phyloP scores from a whole-genome alignment of 768 basidiomycete genomes.

The Lentinula guzmanii region DNA sequence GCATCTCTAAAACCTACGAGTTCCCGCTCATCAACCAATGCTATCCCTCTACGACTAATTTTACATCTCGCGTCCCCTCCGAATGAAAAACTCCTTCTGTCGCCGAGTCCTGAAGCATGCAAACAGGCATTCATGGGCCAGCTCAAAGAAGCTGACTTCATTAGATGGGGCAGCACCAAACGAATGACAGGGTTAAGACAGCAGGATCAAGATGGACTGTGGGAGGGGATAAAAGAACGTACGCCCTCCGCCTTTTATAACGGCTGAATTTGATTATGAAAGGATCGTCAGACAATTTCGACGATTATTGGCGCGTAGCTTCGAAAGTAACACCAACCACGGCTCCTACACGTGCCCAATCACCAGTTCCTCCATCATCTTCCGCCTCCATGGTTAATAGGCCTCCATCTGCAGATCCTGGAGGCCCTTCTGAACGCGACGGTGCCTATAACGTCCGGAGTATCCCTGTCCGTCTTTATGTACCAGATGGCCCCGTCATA shows the following conservation, averaged over 20 bases:
- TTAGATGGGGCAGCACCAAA: conserved; percentile 94
- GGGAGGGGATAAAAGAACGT: conserved; percentile 97
- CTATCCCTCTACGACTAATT: conserved; percentile 67
- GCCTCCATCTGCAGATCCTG: conserved; percentile 59
- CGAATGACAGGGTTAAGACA: conserved; percentile 88
- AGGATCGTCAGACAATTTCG: conserved; percentile 75
- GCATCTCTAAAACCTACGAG: conserved; percentile 46
- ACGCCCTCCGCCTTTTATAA: conserved; percentile 25
- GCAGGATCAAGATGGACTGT: conserved; percentile 91
- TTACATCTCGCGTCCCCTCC: conserved; percentile 88
- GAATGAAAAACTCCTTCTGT: conserved; percentile 75
- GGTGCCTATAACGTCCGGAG: conserved; percentile 84
- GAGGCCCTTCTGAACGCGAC: conserved; percentile 56
- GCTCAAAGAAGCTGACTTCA: conserved; percentile 94
- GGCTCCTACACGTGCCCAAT: conserved; percentile 51
- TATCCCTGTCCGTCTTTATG: conserved; percentile 83
- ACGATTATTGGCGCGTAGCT: conserved; percentile 91
- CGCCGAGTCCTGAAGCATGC: conserved; percentile 79
- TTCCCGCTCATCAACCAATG: conserved; percentile 30
- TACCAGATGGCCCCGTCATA: conserved; percentile 85
- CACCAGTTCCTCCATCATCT: conserved; percentile 44
- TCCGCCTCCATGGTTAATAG: conserved; percentile 59
- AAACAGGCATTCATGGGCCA: conserved; percentile 95
- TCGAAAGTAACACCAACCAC: conserved; percentile 89
- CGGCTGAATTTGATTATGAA: conserved; percentile 5